phyloP scores from a whole-genome alignment of 371 early-diverging fungal species.

The Mucor circinelloides region DNA sequence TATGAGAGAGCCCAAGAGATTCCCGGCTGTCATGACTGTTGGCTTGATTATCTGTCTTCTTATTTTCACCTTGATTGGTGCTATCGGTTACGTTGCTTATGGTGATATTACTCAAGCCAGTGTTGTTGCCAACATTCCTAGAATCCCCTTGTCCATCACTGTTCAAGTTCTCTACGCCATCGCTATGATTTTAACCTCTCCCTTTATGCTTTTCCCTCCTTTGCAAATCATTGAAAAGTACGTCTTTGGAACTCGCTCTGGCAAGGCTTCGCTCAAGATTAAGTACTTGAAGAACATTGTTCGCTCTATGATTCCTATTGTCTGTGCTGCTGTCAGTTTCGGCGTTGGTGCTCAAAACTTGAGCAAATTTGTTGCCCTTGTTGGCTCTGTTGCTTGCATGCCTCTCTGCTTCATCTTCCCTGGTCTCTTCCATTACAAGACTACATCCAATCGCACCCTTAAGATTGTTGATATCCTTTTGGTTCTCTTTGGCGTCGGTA shows the following conservation, averaged over 20 bases:
- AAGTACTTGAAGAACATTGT: conserved; percentile 72
- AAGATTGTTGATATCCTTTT: conserved; percentile 46
- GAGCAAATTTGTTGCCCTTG: conserved; percentile 73
- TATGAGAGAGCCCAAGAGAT: conserved; percentile 65
- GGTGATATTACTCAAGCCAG: conserved; percentile 72
- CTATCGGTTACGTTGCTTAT: conserved; percentile 72
- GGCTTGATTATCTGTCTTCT: conserved; percentile 61
- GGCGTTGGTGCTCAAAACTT: conserved; percentile 62
- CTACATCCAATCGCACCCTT: conserved; percentile 33
- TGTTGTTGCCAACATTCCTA: conserved; percentile 69
- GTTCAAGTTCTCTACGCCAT: conserved; percentile 74
- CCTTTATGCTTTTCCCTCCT: conserved; percentile 79
- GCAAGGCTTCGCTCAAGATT: conserved; percentile 30
- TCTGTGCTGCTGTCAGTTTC: conserved; percentile 65
- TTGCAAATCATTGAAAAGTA: conserved; percentile 68
- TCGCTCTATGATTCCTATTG: conserved; percentile 53
- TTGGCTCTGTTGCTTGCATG: conserved; percentile 45
- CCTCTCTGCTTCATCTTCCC: conserved; percentile 51
- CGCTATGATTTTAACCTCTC: conserved; percentile 80
- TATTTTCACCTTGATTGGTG: conserved; percentile 70
- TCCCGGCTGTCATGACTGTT: conserved; percentile 59
- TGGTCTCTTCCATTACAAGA: conserved; percentile 67
- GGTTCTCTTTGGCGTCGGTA: conserved; percentile 55
- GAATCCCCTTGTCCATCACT: conserved; percentile 45
- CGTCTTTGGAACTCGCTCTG: conserved; percentile 43